These are phyloP conservation scores for Pseudogymnoascus sp. DNA, from an alignment of 2,329 filamentous ascomycete genomes.

Conservation along the genomic window DNA sequence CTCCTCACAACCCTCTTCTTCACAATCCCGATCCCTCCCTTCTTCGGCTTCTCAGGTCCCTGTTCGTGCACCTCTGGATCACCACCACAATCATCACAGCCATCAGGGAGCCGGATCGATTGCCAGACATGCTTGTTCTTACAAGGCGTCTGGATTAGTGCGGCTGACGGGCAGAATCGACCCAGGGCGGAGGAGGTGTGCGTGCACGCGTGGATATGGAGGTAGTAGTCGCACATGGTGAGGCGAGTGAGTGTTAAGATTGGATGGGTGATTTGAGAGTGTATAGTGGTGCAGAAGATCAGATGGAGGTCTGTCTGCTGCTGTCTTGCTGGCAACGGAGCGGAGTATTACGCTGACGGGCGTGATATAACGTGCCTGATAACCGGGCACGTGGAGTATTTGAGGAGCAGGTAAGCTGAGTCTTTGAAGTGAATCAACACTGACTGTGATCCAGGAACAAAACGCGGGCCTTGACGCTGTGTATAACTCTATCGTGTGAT, in stretches of 20 bases:
- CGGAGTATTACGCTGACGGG: neutral
- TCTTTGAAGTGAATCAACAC: neutral
- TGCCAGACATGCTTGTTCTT: conserved; percentile 3
- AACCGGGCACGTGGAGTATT: neutral
- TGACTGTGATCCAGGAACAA: neutral
- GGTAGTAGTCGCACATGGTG: conserved; percentile 6
- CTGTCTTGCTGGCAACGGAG: neutral
- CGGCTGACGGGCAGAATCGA: neutral
- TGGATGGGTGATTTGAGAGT: neutral
- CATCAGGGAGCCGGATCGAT: neutral
- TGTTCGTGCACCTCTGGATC: neutral
- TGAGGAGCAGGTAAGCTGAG: neutral
- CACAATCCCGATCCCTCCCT: neutral
- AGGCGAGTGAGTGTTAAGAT: neutral
- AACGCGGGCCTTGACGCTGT: neutral
- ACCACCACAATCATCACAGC: neutral
- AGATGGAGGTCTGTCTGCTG: neutral
- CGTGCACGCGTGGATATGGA: neutral
- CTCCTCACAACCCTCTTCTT: neutral
- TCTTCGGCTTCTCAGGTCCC: neutral
- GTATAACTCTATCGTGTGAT: neutral
- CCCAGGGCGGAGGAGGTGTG: neutral
- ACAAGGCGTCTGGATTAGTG: neutral
- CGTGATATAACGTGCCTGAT: neutral
- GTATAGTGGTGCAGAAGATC: neutral